phyloP scores from a whole-genome alignment of 2,329 filamentous ascomycete genomes.

The Penicillium oxalicum region DNA sequence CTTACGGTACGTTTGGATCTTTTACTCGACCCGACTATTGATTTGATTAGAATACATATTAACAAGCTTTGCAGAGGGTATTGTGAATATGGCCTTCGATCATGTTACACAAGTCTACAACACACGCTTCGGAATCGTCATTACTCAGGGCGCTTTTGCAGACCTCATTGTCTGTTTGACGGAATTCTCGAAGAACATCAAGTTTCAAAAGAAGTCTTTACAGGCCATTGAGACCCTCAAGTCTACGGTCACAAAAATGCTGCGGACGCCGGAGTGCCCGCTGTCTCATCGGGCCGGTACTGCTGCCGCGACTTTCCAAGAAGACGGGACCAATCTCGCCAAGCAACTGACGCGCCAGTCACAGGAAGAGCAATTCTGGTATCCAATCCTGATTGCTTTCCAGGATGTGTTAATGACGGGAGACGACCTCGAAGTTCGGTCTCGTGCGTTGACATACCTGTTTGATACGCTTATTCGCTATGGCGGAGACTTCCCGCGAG shows the following conservation, averaged over 20 bases:
- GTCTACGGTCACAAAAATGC: slow-evolving; percentile 87
- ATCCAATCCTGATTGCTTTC: slow-evolving; percentile 95
- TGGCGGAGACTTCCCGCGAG: slow-evolving; percentile 80
- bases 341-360: slow-evolving; percentile 71
- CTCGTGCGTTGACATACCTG: slow-evolving; percentile 81
- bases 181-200: slow-evolving; percentile 97
- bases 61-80: slow-evolving; percentile 58
- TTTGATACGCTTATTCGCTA: slow-evolving; percentile 90
- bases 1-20: slow-evolving; percentile 54
- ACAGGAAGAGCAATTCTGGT: slow-evolving; percentile 97
- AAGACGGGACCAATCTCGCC: slow-evolving; percentile 45
- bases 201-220: slow-evolving; percentile 96
- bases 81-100: slow-evolving; percentile 94
- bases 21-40: no score
- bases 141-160: slow-evolving; percentile 92
- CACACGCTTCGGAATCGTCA: slow-evolving; percentile 89
- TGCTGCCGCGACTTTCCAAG: slow-evolving; percentile 37
- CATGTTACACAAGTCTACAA: slow-evolving; percentile 95
- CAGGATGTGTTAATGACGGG: slow-evolving; percentile 99
- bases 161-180: slow-evolving; percentile 95
- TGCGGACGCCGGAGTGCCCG: slow-evolving; percentile 91
- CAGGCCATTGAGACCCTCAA: slow-evolving; percentile 94
- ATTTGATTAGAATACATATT: slow-evolving; percentile 9
- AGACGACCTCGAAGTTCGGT: slow-evolving; percentile 93
- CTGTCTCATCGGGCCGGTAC: slow-evolving; percentile 61